These are phyloP conservation scores for Orobanche coerulescens DNA, from an alignment of 257 asterid genomes.

Conservation along the genomic window DNA sequence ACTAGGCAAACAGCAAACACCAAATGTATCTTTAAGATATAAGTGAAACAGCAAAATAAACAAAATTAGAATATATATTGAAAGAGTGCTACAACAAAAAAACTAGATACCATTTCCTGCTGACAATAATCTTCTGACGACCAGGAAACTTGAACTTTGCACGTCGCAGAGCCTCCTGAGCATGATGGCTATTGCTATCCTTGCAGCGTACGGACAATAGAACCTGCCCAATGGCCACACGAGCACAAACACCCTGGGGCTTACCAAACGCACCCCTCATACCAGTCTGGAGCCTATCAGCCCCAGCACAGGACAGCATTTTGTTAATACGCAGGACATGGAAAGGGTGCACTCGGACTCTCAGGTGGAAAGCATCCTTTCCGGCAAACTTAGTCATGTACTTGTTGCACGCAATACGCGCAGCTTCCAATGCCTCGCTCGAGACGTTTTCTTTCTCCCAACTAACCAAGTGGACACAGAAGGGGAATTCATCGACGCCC, in stretches of 20 bases:
- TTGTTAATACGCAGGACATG: slow-evolving; percentile 37
- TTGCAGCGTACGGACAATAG: slow-evolving; percentile 33
- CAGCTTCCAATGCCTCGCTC: slow-evolving; percentile 37
- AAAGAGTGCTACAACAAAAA: not conserved
- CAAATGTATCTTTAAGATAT: no score
- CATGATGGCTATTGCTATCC: slow-evolving; percentile 29
- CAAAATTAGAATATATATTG: no score
- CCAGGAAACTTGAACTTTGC: slow-evolving; percentile 37
- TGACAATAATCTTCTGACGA: slow-evolving; percentile 34
- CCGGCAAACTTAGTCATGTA: slow-evolving; percentile 37
- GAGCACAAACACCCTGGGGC: slow-evolving; percentile 34
- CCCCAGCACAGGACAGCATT: slow-evolving; percentile 39
- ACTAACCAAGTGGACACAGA: slow-evolving; percentile 38
- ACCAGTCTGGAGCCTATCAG: slow-evolving; percentile 42
- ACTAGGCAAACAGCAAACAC: no score
- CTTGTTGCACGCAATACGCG: slow-evolving; percentile 37
- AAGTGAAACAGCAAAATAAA: no score
- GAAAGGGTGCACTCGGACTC: slow-evolving; percentile 39
- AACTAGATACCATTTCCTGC: slow-evolving; percentile 34
- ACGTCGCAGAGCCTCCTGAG: slow-evolving; percentile 37
- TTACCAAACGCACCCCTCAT: slow-evolving; percentile 38
- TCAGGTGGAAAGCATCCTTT: slow-evolving; percentile 38
- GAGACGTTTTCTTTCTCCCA: slow-evolving; percentile 39
- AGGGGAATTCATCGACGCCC: slow-evolving; percentile 37
- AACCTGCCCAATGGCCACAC: slow-evolving; percentile 36